These are phyloP conservation scores for Albophoma yamanashiensis DNA, from an alignment of 2,329 filamentous ascomycete species.

Conservation along the genomic window DNA sequence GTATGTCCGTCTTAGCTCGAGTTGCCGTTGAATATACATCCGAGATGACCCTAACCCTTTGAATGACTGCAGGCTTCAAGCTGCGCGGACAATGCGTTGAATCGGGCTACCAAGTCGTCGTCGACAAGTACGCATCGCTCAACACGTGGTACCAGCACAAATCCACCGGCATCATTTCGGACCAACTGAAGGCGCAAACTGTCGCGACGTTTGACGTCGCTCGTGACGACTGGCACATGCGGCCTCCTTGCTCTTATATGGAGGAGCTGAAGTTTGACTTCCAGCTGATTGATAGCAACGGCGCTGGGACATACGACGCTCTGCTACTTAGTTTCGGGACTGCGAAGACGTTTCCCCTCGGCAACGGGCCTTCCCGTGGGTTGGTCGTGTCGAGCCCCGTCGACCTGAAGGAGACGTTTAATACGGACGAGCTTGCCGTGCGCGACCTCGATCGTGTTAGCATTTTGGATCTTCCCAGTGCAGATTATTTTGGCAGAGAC, in stretches of 20 bases:
- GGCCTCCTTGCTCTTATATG: not conserved
- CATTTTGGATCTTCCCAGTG: not conserved
- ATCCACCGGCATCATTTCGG: not conserved
- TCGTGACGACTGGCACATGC: not conserved
- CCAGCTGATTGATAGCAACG: not conserved
- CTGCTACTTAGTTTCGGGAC: not conserved
- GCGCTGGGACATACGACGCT: not conserved
- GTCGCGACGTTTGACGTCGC: not conserved
- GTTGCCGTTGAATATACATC: not conserved
- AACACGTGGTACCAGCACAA: not conserved
- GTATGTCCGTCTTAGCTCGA: not conserved
- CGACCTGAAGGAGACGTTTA: not conserved
- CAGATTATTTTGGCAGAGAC: not conserved
- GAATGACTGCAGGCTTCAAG: not conserved
- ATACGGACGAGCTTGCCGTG: not conserved
- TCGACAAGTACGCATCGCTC: not conserved
- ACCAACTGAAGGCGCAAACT: not conserved
- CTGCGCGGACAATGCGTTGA: not conserved
- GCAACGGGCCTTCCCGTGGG: not conserved
- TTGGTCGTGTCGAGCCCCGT: not conserved
- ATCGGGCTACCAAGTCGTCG: not conserved
- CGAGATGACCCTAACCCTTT: not conserved
- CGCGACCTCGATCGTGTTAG: not conserved
- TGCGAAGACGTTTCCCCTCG: not conserved
- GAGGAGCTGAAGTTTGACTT: not conserved